Evolutionary conservation across 805 yeast species (phyloP), one percentile per base, ranked within the genome.

Genomic region (Saturnispora ahearnii): DNA sequence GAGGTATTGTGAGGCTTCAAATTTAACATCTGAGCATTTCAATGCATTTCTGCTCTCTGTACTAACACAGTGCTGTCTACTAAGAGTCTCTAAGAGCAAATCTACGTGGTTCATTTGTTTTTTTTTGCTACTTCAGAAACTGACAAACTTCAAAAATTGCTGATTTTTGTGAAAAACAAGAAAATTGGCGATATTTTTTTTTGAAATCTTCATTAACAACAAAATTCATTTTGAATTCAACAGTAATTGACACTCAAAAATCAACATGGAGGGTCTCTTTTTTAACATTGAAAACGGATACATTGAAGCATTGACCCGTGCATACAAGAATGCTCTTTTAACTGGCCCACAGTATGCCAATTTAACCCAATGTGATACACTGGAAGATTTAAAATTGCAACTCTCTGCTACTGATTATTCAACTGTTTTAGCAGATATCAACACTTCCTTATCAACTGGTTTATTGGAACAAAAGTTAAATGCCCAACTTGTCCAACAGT

Each of bases 371-470:
- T 95, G 99, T 70, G 99, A 95, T 61, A 80, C 86, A 40, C 75
- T 93, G 55, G 99, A 93, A 51, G 99, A 93, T 69, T 74, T 95
- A 62, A 91, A 89, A 69, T 73, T 95, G 50, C 99, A 95, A 72
- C 76, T 93, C 48, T 84, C 96, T 3, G 88, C 97, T 40, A 91
- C 99, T 10, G 99, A 95, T 63, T 93, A 93, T 69, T 96, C 96
- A 42, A 86, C 84, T 67, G 88, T 90, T 62, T 73, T 93, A 52
- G 76, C 95, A 28, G 85, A 88, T 55, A 83, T 86, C 38, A 82
- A 90, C 12, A 79, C 89, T 4, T 82, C 89, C n/a, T 71, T 93
- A 55, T 78, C 95, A 22, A 90, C 99, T 2, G 77, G 90, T 8
- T 73, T 82, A n/a, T 84, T 93, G 62, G 96, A 90, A 66, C 85